Evolutionary conservation across 805 yeast species (phyloP), one percentile per base, ranked within the genome.

Genomic region (Saccharomycopsis olivae): DNA sequence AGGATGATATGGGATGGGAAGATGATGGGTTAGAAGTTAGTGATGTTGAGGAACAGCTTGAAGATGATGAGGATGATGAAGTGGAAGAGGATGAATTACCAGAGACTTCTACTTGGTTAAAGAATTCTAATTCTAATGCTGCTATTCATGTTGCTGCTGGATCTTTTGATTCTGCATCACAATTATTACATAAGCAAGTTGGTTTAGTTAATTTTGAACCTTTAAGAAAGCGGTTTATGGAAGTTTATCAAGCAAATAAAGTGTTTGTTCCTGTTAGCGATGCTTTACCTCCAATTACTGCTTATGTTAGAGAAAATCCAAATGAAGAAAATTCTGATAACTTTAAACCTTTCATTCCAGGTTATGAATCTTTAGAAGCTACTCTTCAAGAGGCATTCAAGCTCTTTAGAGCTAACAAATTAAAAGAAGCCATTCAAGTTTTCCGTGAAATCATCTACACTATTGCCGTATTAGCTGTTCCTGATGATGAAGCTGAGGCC

Each of bases 81-180:
- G 49, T 27, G 9, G 47, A 34, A 10, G 59, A 53, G 18, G 37
- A 53, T 16, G 47, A 51, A 24, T 51, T 54, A 18, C 49, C 53
- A 10, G 46, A 68, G 57, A 43, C 69, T 24, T 78, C 78, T 3
- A 60, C 61, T 43, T 94, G 99, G 98, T 71, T 84, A 23, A 80
- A 89, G 49, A 85, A 82, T 60, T 83, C 95, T 14, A 20, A 31
- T 16, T 82, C 80, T 47, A 72, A 88, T 41, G 86, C 96, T 3
- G 96, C 95, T 23, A 86, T 85, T 20, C 84, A 86, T 52, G 87
- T 81, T 53, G 96, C 98, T 2, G 87, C 96, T 2, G 99, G 99
- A 52, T 83, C 94, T 3, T 89, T 89, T 57, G 96, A 87, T 50
- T 82, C 89, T 39, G 99, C 97, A 29, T 92, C 96, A 29, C 94